Evolutionary conservation across 306 rosid species (phyloP).

Genomic region (Quercus parvula): DNA sequence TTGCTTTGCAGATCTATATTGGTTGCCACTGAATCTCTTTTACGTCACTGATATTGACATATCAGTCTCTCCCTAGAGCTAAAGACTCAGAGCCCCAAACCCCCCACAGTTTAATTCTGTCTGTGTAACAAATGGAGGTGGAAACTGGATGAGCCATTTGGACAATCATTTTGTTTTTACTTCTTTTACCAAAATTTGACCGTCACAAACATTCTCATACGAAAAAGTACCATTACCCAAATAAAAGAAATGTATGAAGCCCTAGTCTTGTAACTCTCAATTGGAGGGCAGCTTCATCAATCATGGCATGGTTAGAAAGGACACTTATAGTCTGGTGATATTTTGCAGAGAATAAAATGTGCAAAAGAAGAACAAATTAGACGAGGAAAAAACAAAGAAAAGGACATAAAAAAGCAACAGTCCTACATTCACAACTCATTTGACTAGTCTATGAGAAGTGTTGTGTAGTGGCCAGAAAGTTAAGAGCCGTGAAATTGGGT

Average conservation of each 20-base stretch:
- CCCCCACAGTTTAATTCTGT: not conserved
- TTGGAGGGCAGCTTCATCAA: not conserved
- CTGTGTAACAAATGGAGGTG: not conserved
- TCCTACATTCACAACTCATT: too few species aligned
- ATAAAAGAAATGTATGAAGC: not conserved
- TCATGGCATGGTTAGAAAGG: not conserved
- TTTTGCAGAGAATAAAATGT: not conserved
- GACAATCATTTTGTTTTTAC: not conserved
- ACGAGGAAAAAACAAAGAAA: not conserved
- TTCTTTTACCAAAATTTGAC: not conserved
- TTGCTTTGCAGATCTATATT: not conserved
- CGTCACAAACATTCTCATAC: not conserved
- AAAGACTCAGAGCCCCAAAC: not conserved
- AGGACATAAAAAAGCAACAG: not conserved
- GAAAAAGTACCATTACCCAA: not conserved
- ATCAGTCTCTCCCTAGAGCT: not conserved
- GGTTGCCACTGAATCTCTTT: slow-evolving; percentile 8
- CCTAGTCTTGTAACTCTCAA: not conserved
- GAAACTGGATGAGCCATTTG: not conserved
- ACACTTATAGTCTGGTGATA: not conserved
- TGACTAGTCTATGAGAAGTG: too few species aligned
- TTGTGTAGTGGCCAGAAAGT: too few species aligned
- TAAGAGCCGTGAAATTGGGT: too few species aligned
- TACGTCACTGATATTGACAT: slow-evolving; percentile 23
- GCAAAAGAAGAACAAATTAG: not conserved